Conservation (phyloP, 352 stramenopile genomes). For the Thraustochytrium sp. region DNA sequence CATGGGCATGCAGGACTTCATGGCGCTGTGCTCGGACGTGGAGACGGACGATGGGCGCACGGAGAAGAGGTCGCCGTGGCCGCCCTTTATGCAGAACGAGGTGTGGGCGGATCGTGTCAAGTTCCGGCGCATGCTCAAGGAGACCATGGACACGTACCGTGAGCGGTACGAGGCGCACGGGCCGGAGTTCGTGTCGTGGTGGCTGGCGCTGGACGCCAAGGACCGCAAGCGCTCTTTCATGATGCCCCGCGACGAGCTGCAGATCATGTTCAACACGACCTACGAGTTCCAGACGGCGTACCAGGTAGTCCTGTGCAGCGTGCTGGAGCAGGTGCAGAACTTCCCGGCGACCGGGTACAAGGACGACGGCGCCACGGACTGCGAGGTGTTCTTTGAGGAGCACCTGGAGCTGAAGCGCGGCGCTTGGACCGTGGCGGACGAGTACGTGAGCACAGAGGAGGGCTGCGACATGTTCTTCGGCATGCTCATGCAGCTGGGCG, state of each 20-base stretch:
- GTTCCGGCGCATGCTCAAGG: conserved; percentile 72
- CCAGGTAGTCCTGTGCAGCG: conserved; percentile 75
- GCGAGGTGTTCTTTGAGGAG: conserved; percentile 67
- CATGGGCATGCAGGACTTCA: conserved; percentile 73
- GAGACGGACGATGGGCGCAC: conserved; percentile 83
- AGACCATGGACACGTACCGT: conserved; percentile 62
- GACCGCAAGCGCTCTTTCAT: conserved; percentile 65
- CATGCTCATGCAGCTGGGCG: conserved; percentile 38
- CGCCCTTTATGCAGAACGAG: conserved; percentile 78
- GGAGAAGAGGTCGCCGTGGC: conserved; percentile 74
- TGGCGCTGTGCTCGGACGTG: conserved; percentile 78
- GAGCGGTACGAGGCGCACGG: conserved; percentile 59
- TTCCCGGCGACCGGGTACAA: conserved; percentile 80
- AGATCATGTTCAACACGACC: conserved; percentile 66
- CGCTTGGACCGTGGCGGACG: not conserved
- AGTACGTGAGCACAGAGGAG: conserved; percentile 33
- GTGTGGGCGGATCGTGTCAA: conserved; percentile 80
- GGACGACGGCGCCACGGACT: conserved; percentile 64
- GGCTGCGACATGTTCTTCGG: conserved; percentile 42
- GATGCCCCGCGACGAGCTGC: conserved; percentile 70
- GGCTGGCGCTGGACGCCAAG: conserved; percentile 56
- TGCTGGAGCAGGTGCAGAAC: conserved; percentile 83
- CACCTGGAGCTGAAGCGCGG: conserved; percentile 47
- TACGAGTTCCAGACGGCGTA: conserved; percentile 82
- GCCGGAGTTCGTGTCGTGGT: conserved; percentile 61